Percentiles rank a stretch among this genome's conserved stretches.
These are phyloP conservation scores for Massospora cicadina DNA, from an alignment of 371 early-diverging fungal species.

Conservation along the genomic window DNA sequence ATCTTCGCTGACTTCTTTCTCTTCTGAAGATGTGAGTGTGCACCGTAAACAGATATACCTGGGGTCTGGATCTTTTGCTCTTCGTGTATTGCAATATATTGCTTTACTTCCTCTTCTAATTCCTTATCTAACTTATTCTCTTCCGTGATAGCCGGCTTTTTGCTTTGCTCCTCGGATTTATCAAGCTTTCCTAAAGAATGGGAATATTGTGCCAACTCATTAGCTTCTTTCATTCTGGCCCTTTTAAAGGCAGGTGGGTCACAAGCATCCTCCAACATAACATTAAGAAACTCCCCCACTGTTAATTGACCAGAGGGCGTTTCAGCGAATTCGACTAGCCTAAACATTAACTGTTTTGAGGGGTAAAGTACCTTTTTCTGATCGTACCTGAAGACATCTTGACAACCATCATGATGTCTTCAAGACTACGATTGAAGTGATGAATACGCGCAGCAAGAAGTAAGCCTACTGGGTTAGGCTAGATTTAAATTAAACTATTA, in stretches of 20 bases:
- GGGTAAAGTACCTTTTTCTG: slow-evolving; percentile 23
- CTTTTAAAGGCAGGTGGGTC: slow-evolving; percentile 82
- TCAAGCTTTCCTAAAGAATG: not conserved
- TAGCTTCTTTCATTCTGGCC: slow-evolving; percentile 19
- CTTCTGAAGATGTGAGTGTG: not conserved
- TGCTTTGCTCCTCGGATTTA: no score
- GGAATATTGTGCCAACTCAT: not conserved
- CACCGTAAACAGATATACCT: no score
- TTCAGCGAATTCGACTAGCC: slow-evolving; percentile 72
- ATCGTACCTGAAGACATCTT: slow-evolving; percentile 89
- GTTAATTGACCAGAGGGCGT: slow-evolving; percentile 81
- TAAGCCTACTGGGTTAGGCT: slow-evolving; percentile 19
- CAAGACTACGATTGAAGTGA: slow-evolving; percentile 65
- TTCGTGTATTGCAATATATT: not conserved
- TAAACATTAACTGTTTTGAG: slow-evolving; percentile 11
- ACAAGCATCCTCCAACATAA: slow-evolving; percentile 73
- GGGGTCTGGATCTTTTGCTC: no score
- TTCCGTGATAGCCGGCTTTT: no score
- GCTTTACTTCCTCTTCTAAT: not conserved
- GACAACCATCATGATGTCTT: slow-evolving; percentile 84
- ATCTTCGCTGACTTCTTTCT: not conserved
- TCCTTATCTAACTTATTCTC: not conserved
- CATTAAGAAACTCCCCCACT: slow-evolving; percentile 69
- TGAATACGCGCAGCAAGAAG: slow-evolving; percentile 93
- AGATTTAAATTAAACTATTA: slow-evolving; percentile 7